phyloP scores from a whole-genome alignment of 2,329 filamentous ascomycete genomes.

The Trichoderma hamatum region DNA sequence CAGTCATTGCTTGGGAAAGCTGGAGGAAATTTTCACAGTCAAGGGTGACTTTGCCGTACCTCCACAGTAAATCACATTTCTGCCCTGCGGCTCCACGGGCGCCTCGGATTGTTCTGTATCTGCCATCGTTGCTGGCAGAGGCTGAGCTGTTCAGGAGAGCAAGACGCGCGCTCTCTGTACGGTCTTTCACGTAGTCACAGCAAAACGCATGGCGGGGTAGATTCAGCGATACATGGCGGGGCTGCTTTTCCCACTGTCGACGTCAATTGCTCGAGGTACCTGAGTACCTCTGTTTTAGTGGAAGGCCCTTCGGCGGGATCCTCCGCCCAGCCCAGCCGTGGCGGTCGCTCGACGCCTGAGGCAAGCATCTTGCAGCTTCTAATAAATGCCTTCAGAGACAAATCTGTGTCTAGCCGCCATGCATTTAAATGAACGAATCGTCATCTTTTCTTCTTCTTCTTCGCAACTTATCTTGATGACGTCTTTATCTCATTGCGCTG shows the following conservation, averaged over 20 bases:
- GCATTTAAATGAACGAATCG: neutral
- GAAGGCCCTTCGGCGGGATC: neutral
- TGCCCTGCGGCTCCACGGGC: conserved; percentile 52
- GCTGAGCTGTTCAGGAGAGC: conserved; percentile 30
- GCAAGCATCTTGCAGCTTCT: neutral
- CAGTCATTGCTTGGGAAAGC: neutral
- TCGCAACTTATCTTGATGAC: neutral
- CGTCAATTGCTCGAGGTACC: conserved; percentile 15
- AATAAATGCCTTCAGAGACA: neutral
- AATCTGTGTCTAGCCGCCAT: neutral
- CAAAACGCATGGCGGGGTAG: conserved; percentile 42
- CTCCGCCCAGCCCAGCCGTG: neutral
- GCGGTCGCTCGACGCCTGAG: conserved; percentile 10
- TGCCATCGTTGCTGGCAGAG: conserved; percentile 50
- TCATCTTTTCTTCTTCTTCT: neutral
- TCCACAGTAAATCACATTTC: conserved; percentile 60
- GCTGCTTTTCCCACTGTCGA: conserved; percentile 20
- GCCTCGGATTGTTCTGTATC: conserved; percentile 54
- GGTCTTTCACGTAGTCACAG: conserved; percentile 14
- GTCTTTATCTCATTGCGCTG: neutral
- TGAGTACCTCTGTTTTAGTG: neutral
- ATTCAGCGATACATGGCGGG: conserved; percentile 30
- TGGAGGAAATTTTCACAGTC: neutral
- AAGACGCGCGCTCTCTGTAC: conserved; percentile 36
- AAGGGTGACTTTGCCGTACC: conserved; percentile 48